Conservation (phyloP, 208 protist species). For the Acanthamoeba quina region DNA sequence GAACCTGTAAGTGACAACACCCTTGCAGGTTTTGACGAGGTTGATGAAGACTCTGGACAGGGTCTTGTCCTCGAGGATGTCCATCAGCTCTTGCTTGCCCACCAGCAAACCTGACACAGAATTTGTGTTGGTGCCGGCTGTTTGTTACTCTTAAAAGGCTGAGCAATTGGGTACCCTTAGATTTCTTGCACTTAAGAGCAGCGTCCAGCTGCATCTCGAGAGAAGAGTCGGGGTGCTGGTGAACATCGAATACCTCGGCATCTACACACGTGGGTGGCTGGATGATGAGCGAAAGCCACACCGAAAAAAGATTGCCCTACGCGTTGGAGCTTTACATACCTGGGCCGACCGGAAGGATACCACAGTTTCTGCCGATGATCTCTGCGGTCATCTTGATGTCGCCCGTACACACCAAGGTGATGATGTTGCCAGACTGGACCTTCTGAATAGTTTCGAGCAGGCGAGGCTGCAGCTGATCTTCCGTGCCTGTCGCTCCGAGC, state of each 20-base stretch:
- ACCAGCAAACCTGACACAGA: slow-evolving; percentile 42
- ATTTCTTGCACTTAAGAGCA: slow-evolving; percentile 34
- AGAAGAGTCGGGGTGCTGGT: slow-evolving; percentile 50
- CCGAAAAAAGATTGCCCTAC: background rate
- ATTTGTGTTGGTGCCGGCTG: background rate
- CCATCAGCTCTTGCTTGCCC: slow-evolving; percentile 72
- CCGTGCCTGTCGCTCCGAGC: slow-evolving; percentile 65
- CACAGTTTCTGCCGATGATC: slow-evolving; percentile 73
- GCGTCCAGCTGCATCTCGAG: slow-evolving; percentile 64
- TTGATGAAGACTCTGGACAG: slow-evolving; percentile 22
- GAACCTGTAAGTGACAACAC: slow-evolving; percentile 27
- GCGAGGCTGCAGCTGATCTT: slow-evolving; percentile 71
- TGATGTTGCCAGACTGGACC: slow-evolving; percentile 67
- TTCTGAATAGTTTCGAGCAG: slow-evolving; percentile 63
- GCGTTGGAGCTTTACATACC: background rate
- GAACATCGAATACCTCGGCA: slow-evolving; percentile 65
- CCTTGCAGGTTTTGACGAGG: slow-evolving; percentile 48
- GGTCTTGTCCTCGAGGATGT: slow-evolving; percentile 51
- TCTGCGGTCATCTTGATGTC: slow-evolving; percentile 75
- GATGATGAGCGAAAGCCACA: background rate
- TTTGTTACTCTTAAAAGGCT: background rate
- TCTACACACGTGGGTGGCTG: background rate
- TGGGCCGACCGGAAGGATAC: slow-evolving; percentile 53
- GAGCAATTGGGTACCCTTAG: slow-evolving; percentile 12
- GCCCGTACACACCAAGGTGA: slow-evolving; percentile 71